Base-by-base conservation (phyloP, 1,284 basidiomycete species). In the Gomphus bonarii region DNA sequence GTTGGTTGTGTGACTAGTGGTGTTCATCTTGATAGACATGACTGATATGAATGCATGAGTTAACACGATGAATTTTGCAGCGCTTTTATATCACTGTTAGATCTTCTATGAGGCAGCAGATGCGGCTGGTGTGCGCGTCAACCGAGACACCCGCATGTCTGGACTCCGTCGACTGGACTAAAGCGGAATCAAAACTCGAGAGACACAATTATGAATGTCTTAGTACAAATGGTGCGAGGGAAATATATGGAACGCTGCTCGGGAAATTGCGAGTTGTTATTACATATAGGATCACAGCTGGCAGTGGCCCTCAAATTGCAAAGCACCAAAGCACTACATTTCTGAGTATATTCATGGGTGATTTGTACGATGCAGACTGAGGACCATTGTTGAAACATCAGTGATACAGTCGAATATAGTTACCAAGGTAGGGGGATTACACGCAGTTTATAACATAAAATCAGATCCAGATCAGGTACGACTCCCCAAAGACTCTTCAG, bases 401-500 rank as follows among this genome's bases (percentile, higher is more conserved):
- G 25, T 2, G 4, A 25, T 42, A 42, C 40, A 42, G 18, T 20
- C 16, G n/a, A 42, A 42, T 20, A 20, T 16, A 42, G 18, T n/a
- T 11, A 7, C 38, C 2, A 42, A 20, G 16, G 9, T 42, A 9
- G 18, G 16, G 2, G n/a, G 1, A 8, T 16, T 12, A 40, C 38
- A 40, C 12, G n/a, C 38, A 3, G 16, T 11, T n/a, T 16, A n/a
- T 38, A 3, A 40, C 16, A n/a, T n/a, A 16, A 40, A 40, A n/a
- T 40, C 38, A 2, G 38, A 40, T 16, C 8, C 18, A 9, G 25
- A 6, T 58, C 20, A 58, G 18, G 50, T 40, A 3, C 57, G 57
- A 25, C 52, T 58, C 20, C 57, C 53, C 38, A 63, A 38, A 28
- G 59, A 54, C 51, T 86, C 83, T 7, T 75, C 73, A 2, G 75